Percentiles rank a stretch among this genome's conserved stretches.
phyloP scores from a whole-genome alignment of 2,329 filamentous ascomycete genomes.

The Stachybotrys chlorohalonatus region DNA sequence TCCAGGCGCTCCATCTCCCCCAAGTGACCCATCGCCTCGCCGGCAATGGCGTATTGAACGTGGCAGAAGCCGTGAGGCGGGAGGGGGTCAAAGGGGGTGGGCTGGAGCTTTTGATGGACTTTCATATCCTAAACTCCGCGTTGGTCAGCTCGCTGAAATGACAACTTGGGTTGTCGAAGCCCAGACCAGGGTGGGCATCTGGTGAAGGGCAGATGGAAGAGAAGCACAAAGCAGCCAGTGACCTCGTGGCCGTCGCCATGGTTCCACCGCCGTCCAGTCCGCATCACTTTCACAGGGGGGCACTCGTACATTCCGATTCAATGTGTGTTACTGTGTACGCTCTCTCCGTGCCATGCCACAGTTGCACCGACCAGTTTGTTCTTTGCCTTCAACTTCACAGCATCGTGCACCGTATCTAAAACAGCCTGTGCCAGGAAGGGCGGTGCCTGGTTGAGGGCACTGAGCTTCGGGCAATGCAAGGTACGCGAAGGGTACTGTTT shows the following conservation, averaged over 20 bases:
- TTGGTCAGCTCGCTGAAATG: background rate
- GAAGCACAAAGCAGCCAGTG: background rate
- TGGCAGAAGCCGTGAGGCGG: background rate
- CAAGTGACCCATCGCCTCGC: background rate
- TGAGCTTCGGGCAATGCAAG: too few species aligned
- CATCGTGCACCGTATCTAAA: background rate
- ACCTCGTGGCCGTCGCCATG: background rate
- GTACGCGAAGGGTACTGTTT: too few species aligned
- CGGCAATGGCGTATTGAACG: background rate
- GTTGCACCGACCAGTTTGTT: background rate
- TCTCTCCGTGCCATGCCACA: background rate
- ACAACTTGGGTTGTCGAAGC: background rate
- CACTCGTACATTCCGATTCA: background rate
- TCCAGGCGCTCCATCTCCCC: constrained; percentile 23
- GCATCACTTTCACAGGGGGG: too few species aligned
- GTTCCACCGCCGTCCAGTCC: background rate
- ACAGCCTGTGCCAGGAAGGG: too few species aligned
- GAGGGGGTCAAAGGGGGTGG: background rate
- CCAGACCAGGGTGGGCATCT: background rate
- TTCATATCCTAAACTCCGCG: background rate
- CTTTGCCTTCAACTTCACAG: background rate
- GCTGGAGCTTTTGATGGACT: background rate
- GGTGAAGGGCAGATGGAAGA: background rate
- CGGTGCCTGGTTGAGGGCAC: too few species aligned
- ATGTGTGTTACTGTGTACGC: background rate